Evolutionary conservation across 2,329 filamentous ascomycete species (phyloP), one percentile per base, ranked within the genome.

Genomic region (Emergomyces orientalis): DNA sequence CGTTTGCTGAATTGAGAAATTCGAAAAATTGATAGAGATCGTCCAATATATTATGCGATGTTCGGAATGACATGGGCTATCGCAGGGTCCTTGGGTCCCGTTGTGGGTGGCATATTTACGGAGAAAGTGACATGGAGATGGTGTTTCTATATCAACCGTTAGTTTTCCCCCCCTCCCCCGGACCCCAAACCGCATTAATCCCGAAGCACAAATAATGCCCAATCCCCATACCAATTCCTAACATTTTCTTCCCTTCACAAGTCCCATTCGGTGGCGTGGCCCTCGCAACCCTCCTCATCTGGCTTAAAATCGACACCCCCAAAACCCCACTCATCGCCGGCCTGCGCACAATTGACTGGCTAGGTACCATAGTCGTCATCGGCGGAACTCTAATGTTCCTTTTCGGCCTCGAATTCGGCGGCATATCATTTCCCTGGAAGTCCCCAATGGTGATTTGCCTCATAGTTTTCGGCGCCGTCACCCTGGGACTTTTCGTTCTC

Each of bases 361-460:
- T 83, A 11, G 85, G 85, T n/a, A 81, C 80, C 0, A 67, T 86
- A 32, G 77, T 81, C 37, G 84, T 95, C 71, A 82, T 92, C 30
- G 88, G 88, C 51, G 90, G 88, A 25, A 92, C 89, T 0, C 79
- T 95, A 25, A 93, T 96, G 89, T 81, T 96, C 67, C 84, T 96
- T 3, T 85, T 96, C 51, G 92, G 91, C 0, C 83, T 96, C 13
- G 88, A 95, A 71, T 90, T 93, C 65, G 92, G 91, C 62, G 91
- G 90, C 58, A 83, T 91, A 60, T 80, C 81, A 27, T 85, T 84
- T 66, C 88, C 91, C 0, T 96, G 91, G 91, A 76, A 77, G 60
- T 92, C 88, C 0, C 80, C 88, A 1, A 87, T 84, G 0, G 88
- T 92, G 39, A 82, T 96, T 68, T 91, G 88, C 69, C 80, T 96